phyloP scores from a whole-genome alignment of 495 filamentous ascomycete genomes.

The Staphylotrichum longicolle region DNA sequence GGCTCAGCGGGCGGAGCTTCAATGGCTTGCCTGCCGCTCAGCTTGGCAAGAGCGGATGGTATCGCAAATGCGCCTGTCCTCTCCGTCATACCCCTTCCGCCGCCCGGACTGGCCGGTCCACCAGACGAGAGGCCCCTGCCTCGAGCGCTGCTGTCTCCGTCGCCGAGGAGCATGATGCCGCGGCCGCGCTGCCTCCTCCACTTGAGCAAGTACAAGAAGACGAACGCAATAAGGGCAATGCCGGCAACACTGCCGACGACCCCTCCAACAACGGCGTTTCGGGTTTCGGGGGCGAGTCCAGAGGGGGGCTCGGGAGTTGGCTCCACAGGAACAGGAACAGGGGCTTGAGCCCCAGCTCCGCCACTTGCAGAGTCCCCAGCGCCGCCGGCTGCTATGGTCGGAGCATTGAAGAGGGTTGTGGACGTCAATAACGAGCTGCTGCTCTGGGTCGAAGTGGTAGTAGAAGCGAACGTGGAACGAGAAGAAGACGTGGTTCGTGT shows the following conservation, averaged over 20 bases:
- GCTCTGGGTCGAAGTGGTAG: conserved; percentile 23
- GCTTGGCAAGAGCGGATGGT: conserved; percentile 52
- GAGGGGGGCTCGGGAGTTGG: conserved; percentile 14
- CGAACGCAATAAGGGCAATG: conserved; percentile 54
- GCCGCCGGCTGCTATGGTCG: conserved; percentile 17
- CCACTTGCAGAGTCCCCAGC: conserved; percentile 11
- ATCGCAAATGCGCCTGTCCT: conserved; percentile 55
- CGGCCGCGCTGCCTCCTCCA: conserved; percentile 51
- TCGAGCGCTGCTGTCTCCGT: conserved; percentile 25
- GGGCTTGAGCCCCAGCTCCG: conserved; percentile 9
- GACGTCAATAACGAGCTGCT: conserved; percentile 24
- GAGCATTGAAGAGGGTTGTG: conserved; percentile 8
- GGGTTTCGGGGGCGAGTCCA: conserved; percentile 34
- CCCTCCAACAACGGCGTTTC: conserved; percentile 56
- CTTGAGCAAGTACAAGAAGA: conserved; percentile 54
- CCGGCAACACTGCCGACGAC: conserved; percentile 66
- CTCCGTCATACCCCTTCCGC: conserved; percentile 44
- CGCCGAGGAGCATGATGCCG: conserved; percentile 33
- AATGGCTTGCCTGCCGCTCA: conserved; percentile 49
- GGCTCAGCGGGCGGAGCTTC: conserved; percentile 43
- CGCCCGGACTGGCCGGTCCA: conserved; percentile 18
- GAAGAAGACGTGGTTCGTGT: conserved; percentile 33
- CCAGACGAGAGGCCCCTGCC: conserved; percentile 14
- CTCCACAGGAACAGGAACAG: conserved; percentile 7
- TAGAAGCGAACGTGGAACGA: conserved; percentile 27